Evolutionary conservation across 768 basidiomycete species (phyloP), one percentile per base, ranked within the genome.

Genomic region (Auricularia sp.): DNA sequence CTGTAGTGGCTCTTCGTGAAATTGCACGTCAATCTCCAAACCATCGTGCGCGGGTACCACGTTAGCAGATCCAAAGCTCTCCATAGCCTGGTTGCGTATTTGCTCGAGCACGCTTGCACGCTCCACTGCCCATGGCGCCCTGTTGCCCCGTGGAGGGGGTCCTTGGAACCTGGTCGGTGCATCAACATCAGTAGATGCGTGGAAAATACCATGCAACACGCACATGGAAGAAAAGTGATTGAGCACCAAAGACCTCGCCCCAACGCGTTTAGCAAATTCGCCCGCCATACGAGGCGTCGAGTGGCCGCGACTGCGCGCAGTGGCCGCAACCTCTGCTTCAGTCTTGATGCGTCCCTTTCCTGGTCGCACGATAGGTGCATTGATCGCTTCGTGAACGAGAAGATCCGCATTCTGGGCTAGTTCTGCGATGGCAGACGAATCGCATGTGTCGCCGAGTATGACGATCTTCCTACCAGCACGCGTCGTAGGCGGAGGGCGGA

Each of bases 301-400:
- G 71, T 94, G 93, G 0, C 92, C 91, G 59, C 85, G 80, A 34
- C 77, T 76, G n/a, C 84, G 74, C 0, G 84, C 81, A 64, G 74
- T 74, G 70, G 90, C 83, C 6, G 93, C 83, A 14, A 70, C 79
- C 72, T 66, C 73, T 66, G 42, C 85, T 76, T 76, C 75, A 2
- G 72, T 75, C 71, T 86, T 85, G 63, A 42, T 8, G 39, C 7
- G 39, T 14, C 39, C 39, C 29, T 29, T 29, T 8, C 39, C 39
- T 8, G 77, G 69, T 1, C 66, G 70, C 0, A 88, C 85, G 47
- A 94, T 83, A 67, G 80, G 81, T 0, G 87, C 85, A 70, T 93
- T 91, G 2, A 90, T 92, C 1, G 87, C 84, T 74, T 94, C 92
- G 72, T 94, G 93, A n/a, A 93, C 78, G 21, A 93, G 79, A n/a